These are phyloP conservation scores for Lunasporangiospora selenospora DNA, from an alignment of 192 early-diverging fungal genomes.

Conservation along the genomic window DNA sequence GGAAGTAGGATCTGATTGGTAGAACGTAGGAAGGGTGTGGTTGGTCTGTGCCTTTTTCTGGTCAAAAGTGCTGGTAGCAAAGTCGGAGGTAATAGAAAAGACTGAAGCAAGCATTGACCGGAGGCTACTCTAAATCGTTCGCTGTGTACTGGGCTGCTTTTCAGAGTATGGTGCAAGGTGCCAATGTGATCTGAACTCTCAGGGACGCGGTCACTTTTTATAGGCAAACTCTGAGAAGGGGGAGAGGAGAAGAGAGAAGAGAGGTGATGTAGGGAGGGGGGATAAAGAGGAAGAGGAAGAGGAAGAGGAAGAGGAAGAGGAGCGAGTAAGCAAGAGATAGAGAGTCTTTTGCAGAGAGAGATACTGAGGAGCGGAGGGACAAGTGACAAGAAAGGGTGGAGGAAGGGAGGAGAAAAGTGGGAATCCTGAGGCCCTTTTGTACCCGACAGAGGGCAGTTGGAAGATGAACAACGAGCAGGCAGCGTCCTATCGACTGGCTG, in stretches of 20 bases:
- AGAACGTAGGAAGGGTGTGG: neutral
- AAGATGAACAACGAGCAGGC: neutral
- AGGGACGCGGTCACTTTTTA: neutral
- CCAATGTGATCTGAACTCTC: too few species aligned
- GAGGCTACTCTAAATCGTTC: too few species aligned
- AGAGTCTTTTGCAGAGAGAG: too few species aligned
- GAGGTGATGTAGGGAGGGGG: neutral
- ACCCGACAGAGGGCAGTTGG: neutral
- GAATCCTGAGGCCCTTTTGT: conserved; percentile 26
- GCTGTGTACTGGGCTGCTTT: too few species aligned
- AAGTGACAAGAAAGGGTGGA: conserved; percentile 3
- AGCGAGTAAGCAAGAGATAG: too few species aligned
- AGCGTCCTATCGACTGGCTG: neutral
- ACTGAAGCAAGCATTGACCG: neutral
- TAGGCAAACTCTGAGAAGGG: neutral
- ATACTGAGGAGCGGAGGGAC: neutral
- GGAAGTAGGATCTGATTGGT: conserved; percentile 9
- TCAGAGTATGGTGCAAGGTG: too few species aligned
- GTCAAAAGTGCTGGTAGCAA: neutral
- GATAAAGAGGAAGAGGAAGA: neutral
- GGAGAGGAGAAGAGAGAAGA: neutral
- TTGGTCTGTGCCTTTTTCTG: conserved; percentile 29
- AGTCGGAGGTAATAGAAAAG: neutral
- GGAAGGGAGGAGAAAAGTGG: conserved; percentile 8
- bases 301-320: conserved; percentile 5